Conservation (phyloP, 306 rosid species). For the Ormosia semicastrata region DNA sequence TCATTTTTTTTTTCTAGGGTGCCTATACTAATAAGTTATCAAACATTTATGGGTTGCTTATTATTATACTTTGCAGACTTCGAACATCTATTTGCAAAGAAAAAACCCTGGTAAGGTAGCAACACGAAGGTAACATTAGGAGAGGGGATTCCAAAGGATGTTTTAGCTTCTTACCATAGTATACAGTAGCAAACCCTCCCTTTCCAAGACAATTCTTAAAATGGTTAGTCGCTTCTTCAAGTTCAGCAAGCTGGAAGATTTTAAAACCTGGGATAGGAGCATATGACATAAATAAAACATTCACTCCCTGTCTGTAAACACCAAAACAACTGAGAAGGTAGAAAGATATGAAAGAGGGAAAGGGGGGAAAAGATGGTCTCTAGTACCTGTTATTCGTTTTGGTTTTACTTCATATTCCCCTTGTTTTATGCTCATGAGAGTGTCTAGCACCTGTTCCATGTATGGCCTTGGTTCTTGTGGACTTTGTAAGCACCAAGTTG, state of each 20-base stretch:
- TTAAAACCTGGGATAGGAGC: constrained; percentile 3
- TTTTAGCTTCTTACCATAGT: constrained; percentile 44
- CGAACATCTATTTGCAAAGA: too few species aligned
- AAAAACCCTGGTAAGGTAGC: too few species aligned
- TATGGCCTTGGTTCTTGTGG: constrained; percentile 18
- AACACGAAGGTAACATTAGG: too few species aligned
- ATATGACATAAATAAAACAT: background rate
- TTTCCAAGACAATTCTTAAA: constrained; percentile 44
- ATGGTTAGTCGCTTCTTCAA: constrained; percentile 42
- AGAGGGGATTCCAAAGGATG: too few species aligned
- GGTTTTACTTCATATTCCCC: background rate
- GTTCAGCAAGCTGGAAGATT: constrained; percentile 21
- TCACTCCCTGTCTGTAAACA: background rate
- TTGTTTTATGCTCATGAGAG: background rate
- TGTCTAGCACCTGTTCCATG: constrained; percentile 25
- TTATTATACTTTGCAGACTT: too few species aligned
- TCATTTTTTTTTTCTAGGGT: too few species aligned
- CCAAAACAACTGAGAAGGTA: background rate
- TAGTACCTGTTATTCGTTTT: background rate
- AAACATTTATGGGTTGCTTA: too few species aligned
- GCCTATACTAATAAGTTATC: too few species aligned
- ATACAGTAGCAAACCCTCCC: constrained; percentile 65
- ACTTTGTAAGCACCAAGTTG: constrained; percentile 5
- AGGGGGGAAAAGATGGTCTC: background rate
- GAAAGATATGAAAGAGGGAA: background rate